phyloP scores from a whole-genome alignment of 2,329 filamentous ascomycete species.

The Aspergillus pseudoterreus region DNA sequence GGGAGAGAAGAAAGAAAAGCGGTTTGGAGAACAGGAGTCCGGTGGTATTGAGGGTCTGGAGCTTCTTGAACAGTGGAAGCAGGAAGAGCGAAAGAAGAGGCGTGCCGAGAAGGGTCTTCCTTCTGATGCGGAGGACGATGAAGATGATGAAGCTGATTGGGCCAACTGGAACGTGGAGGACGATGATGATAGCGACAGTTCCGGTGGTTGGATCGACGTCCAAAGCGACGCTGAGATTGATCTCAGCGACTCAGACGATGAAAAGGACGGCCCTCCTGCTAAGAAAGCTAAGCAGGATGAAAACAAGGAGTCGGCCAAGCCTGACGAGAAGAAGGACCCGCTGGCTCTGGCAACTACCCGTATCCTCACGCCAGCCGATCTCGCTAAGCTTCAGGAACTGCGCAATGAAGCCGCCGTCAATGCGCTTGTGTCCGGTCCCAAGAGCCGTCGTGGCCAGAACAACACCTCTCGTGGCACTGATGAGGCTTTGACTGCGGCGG shows the following conservation, averaged over 20 bases:
- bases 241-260: conserved; percentile 71
- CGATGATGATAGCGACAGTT: conserved; percentile 61
- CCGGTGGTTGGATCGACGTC: conserved; percentile 91
- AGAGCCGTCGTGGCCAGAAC: conserved; percentile 45
- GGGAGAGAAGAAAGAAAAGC: conserved; percentile 70
- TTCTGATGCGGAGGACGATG: conserved; percentile 57
- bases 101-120: conserved; percentile 65
- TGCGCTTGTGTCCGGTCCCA: conserved; percentile 51
- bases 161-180: conserved; percentile 61
- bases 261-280: conserved; percentile 53
- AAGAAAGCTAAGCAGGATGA: conserved; percentile 61
- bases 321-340: conserved; percentile 27
- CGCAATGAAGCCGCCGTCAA: conserved; percentile 69
- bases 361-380: conserved; percentile 90
- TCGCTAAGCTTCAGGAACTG: conserved; percentile 90
- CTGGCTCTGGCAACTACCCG: conserved; percentile 79
- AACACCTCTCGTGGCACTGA: conserved; percentile 66
- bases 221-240: conserved; percentile 74
- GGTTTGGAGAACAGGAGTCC: conserved; percentile 75
- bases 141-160: conserved; percentile 56
- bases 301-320: conserved; percentile 38
- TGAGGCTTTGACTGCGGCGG: conserved; percentile 82
- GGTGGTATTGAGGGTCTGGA: conserved; percentile 91
- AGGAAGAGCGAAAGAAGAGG: conserved; percentile 76
- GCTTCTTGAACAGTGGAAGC: conserved; percentile 87